Base-by-base conservation (phyloP, 345 rosid species). In the Gossypium bickii region DNA sequence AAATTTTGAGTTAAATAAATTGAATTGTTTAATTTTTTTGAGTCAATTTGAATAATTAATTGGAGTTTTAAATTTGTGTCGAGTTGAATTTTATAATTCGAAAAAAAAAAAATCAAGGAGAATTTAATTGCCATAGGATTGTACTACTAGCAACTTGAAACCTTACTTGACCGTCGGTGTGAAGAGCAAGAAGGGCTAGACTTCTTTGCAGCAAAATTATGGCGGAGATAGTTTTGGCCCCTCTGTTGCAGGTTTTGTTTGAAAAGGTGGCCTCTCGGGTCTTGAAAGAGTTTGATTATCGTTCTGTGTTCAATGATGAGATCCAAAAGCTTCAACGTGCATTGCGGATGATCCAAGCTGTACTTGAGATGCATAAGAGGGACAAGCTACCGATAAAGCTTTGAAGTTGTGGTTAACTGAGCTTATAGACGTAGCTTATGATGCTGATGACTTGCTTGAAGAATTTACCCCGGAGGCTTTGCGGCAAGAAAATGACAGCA, bases 211-310 rank as follows among this genome's bases (percentile, higher is more conserved):
- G 53, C 8, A 58, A 17, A 12, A 58, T 5, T 17, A 67, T 76
- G 78, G 69, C 74, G 2, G 61, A 69, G 24, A 48, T 70, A 13
- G 62, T 70, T 29, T 10, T 76, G 44, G 58, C 55, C 15, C 72
- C 80, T 24, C 38, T 71, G 38, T 58, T 77, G 38, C 57, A 77
- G 65, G 72, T 71, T 29, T 34, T 71, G 13, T 71, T 77, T 24
- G 80, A 78, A 5, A 72, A 66, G 47, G 24, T 72, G 17, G 68
- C 76, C 18, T 13, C 65, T 51, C 72, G 58, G 2, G 2, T 71
- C 2, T 9, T 56, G n/a, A 56, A 24, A 43, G 49, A 77, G 41
- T 12, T 72, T 8, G 51, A 49, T 1, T 5, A 9, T 49, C 45
- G 67, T 12, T 27, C 25, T 6, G 73, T 20, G 2, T 58, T 72